Conservation (phyloP, 2,329 filamentous ascomycete species). For the Colletotrichum sp. region DNA sequence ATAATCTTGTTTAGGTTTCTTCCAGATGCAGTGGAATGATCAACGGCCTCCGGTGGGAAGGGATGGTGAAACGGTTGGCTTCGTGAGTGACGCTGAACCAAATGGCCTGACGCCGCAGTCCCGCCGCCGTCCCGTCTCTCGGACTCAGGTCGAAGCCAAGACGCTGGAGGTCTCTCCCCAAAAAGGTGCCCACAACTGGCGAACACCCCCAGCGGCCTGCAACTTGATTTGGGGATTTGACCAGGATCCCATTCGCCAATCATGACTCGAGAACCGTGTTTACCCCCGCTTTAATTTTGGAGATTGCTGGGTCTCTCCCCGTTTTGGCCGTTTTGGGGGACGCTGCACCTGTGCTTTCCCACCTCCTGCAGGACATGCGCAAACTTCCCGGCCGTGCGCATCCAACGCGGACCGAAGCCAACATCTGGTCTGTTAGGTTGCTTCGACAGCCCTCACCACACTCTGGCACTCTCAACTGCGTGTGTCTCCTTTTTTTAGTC, state of each 20-base stretch:
- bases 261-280: not conserved
- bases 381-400: constrained; percentile 18
- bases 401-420: constrained; percentile 8
- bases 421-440: constrained; percentile 9
- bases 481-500: constrained; percentile 2
- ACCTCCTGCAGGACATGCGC: constrained; percentile 19
- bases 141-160: not conserved
- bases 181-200: not conserved
- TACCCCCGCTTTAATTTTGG: not conserved
- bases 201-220: not conserved
- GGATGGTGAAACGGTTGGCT: constrained; percentile 18
- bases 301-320: not conserved
- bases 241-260: not conserved
- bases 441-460: constrained; percentile 11
- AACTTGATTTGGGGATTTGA: not conserved
- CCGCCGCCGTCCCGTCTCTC: not conserved
- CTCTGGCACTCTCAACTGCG: not conserved
- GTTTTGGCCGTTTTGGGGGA: not conserved
- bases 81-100: not conserved
- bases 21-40: not conserved
- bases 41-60: constrained; percentile 7
- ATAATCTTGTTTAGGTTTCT: not conserved
- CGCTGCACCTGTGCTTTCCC: constrained; percentile 9
- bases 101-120: not conserved
- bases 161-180: not conserved